Conservation (phyloP, 2,329 filamentous ascomycete species). For the Xylariaceae sp. region DNA sequence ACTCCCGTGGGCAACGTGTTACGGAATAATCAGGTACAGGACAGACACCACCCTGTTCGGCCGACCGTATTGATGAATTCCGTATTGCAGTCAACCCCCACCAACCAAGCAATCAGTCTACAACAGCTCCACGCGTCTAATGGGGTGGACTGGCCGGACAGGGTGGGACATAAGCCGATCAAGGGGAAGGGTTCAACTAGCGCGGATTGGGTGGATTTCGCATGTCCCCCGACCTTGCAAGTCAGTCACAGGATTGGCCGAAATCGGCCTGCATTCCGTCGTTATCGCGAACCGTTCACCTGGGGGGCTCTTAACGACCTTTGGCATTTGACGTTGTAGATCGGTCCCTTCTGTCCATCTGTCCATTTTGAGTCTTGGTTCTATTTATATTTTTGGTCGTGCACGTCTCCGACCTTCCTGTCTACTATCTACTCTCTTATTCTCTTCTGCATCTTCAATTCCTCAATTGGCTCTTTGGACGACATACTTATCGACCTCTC, state of each 20-base stretch:
- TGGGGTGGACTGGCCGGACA: not conserved
- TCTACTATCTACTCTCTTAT: too few species aligned
- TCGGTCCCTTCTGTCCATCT: not conserved
- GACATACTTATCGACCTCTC: too few species aligned
- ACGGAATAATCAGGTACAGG: not conserved
- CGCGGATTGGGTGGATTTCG: not conserved
- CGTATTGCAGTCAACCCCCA: not conserved
- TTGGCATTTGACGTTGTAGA: too few species aligned
- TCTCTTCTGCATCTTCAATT: too few species aligned
- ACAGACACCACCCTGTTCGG: not conserved
- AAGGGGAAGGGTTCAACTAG: not conserved
- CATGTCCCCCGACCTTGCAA: not conserved
- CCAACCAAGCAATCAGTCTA: not conserved
- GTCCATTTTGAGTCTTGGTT: not conserved
- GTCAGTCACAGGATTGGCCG: slow-evolving; percentile 16
- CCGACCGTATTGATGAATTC: not conserved
- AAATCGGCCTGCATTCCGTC: slow-evolving; percentile 16
- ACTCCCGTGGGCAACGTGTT: not conserved
- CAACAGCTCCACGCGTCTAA: not conserved
- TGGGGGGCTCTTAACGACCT: too few species aligned
- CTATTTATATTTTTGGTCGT: too few species aligned
- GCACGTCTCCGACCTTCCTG: too few species aligned
- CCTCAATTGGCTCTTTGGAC: too few species aligned
- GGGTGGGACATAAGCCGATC: not conserved
- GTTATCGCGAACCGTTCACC: slow-evolving; percentile 13